These are phyloP conservation scores for Paxillus involutus DNA, from an alignment of 768 basidiomycete genomes.

Conservation along the genomic window DNA sequence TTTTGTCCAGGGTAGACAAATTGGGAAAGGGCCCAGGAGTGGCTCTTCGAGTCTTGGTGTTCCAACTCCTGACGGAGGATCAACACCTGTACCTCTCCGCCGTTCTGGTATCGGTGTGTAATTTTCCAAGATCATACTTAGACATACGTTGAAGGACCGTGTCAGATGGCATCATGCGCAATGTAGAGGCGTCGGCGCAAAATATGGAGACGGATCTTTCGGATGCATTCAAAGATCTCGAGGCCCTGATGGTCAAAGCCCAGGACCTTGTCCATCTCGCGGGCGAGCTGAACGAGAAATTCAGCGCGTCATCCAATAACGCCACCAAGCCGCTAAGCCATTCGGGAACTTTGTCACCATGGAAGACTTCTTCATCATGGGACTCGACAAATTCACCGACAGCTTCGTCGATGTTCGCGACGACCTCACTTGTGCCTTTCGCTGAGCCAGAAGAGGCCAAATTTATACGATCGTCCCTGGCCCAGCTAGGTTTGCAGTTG, in stretches of 20 bases:
- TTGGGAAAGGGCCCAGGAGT: slow-evolving; percentile 21
- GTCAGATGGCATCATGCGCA: slow-evolving; percentile 79
- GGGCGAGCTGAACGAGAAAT: slow-evolving; percentile 80
- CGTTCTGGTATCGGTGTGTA: slow-evolving; percentile 29
- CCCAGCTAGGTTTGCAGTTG: slow-evolving; percentile 85
- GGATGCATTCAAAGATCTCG: slow-evolving; percentile 82
- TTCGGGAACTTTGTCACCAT: slow-evolving; percentile 8
- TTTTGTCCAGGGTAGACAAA: slow-evolving; percentile 28
- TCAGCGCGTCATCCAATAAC: slow-evolving; percentile 47
- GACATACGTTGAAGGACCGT: slow-evolving; percentile 5
- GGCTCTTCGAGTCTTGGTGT: slow-evolving; percentile 21
- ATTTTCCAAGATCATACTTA: background rate
- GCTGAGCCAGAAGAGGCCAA: slow-evolving; percentile 80
- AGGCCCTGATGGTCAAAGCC: slow-evolving; percentile 87
- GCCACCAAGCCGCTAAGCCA: slow-evolving; percentile 4
- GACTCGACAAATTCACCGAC: slow-evolving; percentile 21
- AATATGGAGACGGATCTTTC: slow-evolving; percentile 64
- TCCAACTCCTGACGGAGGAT: slow-evolving; percentile 14
- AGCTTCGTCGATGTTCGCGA: slow-evolving; percentile 21
- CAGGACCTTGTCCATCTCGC: slow-evolving; percentile 92
- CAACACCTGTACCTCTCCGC: slow-evolving; percentile 17
- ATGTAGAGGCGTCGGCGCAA: slow-evolving; percentile 67
- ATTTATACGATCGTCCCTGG: slow-evolving; percentile 84
- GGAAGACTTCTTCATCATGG: slow-evolving; percentile 18
- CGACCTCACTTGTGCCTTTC: slow-evolving; percentile 33